Evolutionary conservation across 2,329 filamentous ascomycete genomes (phyloP).

Genomic region (Cercospora nicotianae): DNA sequence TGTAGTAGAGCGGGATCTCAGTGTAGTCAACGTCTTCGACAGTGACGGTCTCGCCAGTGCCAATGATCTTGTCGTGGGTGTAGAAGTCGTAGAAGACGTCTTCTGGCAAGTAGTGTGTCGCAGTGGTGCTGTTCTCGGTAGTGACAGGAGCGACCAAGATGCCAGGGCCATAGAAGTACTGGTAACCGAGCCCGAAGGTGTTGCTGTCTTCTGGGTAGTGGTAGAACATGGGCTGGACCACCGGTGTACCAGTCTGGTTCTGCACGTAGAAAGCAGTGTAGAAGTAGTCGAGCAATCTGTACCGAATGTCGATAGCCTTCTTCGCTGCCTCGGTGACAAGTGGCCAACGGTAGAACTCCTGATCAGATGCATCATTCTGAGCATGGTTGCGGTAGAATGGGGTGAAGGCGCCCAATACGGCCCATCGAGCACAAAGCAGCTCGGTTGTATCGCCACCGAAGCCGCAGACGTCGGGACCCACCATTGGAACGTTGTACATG

Average conservation of each 20-base stretch:
- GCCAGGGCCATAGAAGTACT: conserved; percentile 61
- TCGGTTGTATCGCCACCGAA: conserved; percentile 68
- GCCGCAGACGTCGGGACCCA: conserved; percentile 69
- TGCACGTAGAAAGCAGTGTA: conserved; percentile 70
- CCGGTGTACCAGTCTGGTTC: conserved; percentile 61
- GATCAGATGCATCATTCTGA: conserved; percentile 51
- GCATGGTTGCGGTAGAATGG: conserved; percentile 79
- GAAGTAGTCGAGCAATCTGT: conserved; percentile 74
- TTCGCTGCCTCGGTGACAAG: conserved; percentile 63
- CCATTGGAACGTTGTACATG: conserved; percentile 51
- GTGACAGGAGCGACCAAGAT: conserved; percentile 60
- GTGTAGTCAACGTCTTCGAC: conserved; percentile 50
- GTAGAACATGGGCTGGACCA: conserved; percentile 71
- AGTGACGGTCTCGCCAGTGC: conserved; percentile 48
- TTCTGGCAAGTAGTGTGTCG: conserved; percentile 58
- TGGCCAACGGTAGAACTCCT: conserved; percentile 73
- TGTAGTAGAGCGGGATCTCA: conserved; percentile 66
- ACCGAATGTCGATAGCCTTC: conserved; percentile 70
- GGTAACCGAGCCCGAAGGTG: conserved; percentile 54
- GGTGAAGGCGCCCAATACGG: conserved; percentile 68
- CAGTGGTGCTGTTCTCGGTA: conserved; percentile 53
- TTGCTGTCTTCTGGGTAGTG: conserved; percentile 61
- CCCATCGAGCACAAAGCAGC: conserved; percentile 73
- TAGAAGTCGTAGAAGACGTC: conserved; percentile 63
- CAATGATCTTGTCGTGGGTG: conserved; percentile 50